Conservation (phyloP, 148 eudicot species). For the Rhododendron kiyosumense region DNA sequence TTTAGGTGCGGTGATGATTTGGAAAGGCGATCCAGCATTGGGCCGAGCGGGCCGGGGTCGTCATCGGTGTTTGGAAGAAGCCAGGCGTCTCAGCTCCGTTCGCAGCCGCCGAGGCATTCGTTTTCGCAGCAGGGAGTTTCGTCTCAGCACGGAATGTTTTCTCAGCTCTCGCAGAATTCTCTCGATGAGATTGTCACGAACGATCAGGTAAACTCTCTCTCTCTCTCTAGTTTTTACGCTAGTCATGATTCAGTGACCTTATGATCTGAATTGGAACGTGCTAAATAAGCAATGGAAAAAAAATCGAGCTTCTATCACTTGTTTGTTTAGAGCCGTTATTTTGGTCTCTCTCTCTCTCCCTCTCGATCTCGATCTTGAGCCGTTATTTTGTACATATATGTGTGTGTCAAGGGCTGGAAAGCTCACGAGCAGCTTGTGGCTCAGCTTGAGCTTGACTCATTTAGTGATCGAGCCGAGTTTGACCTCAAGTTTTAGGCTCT, state of each 20-base stretch:
- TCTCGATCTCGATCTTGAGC: neutral
- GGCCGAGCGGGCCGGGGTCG: constrained; percentile 30
- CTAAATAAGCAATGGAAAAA: neutral
- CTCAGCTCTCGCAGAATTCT: constrained; percentile 85
- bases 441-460: too few relatives aligned
- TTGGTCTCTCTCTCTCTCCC: neutral
- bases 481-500: neutral
- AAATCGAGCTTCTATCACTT: neutral
- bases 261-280: neutral
- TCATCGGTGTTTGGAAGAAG: constrained; percentile 38
- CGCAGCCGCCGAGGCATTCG: constrained; percentile 74
- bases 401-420: neutral
- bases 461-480: neutral
- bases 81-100: constrained; percentile 36
- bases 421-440: neutral
- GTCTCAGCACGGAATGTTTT: constrained; percentile 72
- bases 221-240: neutral
- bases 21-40: constrained; percentile 48
- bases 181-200: constrained; percentile 48
- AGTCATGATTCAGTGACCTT: neutral
- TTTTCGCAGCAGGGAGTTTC: constrained; percentile 89
- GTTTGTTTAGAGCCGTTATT: neutral
- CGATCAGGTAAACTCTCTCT: constrained; percentile 42
- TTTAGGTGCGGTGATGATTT: constrained; percentile 5
- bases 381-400: too few relatives aligned